Base-by-base conservation (phyloP, 108 stramenopile genomes). In the Tribonema minus region DNA sequence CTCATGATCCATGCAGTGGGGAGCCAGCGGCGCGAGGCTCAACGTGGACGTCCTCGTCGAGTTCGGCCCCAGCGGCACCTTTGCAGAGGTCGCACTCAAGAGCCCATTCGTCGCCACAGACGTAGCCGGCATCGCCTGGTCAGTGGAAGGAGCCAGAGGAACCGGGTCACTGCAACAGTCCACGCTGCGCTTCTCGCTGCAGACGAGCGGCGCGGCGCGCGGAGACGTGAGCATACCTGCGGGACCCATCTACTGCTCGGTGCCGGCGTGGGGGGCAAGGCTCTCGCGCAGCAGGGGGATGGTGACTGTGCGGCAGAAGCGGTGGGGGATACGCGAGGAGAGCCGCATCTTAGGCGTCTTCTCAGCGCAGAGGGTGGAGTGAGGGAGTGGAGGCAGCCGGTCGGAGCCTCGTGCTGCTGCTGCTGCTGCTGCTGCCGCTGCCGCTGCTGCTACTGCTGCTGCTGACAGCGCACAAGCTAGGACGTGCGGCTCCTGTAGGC, bases 141-240 rank as follows among this genome's bases (percentile, higher is more conserved):
- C 40, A 29, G 26, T 77, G 67, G 76, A 67, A 37, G 0, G 37
- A 67, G 1, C 25, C 76, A 70, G 58, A 39, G 70, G 31, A 58
- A 60, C 29, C 62, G 68, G 2, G 62, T 27, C 7, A 67, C 3
- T 39, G 37, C 67, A 9, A 62, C 77, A 37, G 68, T 61, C 46
- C 68, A 70, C 77, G 1, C 68, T 67, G 39, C 77, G 68, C 23
- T 79, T 79, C 25, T 68, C 61, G 77, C 67, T 79, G 61, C 60
- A 79, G 33, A 60, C 58, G 23, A 33, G 32, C 7, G 77, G 77
- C 30, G 68, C 68, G 12, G 37, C 31, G 2, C 68, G 68, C 35
- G 77, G 77, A 15, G 77, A 79, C 33, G 77, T 79, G 4, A 69
- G 67, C 4, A 78, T 78, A 9, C 77, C 77, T 29, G 54, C 60